A percentile compares a stretch with the other conserved stretches of the same genome.
Evolutionary conservation across 2,329 filamentous ascomycete species (phyloP).

Genomic region (Microsporum canis): DNA sequence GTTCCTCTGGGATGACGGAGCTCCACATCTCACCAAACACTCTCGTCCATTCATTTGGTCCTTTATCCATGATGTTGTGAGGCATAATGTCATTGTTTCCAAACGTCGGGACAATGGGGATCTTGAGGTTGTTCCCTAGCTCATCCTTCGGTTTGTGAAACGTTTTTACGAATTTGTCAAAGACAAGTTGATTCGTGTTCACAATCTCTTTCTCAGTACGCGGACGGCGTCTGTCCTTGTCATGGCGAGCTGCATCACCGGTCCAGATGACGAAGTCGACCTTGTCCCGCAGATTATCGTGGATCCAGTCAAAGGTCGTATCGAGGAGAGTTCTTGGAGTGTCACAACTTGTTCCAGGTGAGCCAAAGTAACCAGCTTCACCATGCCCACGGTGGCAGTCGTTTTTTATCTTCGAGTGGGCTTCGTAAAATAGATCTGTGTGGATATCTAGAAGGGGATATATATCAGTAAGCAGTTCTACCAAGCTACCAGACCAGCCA

Average conservation of each 20-base stretch:
- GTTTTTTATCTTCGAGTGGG: conserved; percentile 58
- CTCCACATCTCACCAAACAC: conserved; percentile 69
- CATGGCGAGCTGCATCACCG: conserved; percentile 78
- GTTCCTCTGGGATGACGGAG: conserved; percentile 79
- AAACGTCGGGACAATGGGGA: conserved; percentile 80
- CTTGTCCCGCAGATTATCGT: conserved; percentile 60
- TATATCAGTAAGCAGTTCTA: conserved; percentile 10
- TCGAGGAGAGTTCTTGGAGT: conserved; percentile 69
- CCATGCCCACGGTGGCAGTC: conserved; percentile 74
- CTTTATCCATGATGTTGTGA: conserved; percentile 80
- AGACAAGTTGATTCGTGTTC: conserved; percentile 61
- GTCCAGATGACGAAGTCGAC: conserved; percentile 92
- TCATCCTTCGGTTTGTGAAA: conserved; percentile 37
- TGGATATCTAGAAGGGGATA: conserved; percentile 61
- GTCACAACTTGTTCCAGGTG: conserved; percentile 82
- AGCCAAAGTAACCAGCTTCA: conserved; percentile 67
- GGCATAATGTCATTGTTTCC: conserved; percentile 97
- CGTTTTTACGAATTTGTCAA: conserved; percentile 62
- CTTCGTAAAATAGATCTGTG: conserved; percentile 76
- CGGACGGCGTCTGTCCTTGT: conserved; percentile 71
- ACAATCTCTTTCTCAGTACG: conserved; percentile 67
- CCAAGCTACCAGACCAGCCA: background rate
- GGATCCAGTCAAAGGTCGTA: conserved; percentile 82
- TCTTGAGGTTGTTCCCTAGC: conserved; percentile 43
- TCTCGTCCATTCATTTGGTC: conserved; percentile 77